These are phyloP conservation scores for Pseudogymnoascus sp. DNA, from an alignment of 2,329 filamentous ascomycete species.

Conservation along the genomic window DNA sequence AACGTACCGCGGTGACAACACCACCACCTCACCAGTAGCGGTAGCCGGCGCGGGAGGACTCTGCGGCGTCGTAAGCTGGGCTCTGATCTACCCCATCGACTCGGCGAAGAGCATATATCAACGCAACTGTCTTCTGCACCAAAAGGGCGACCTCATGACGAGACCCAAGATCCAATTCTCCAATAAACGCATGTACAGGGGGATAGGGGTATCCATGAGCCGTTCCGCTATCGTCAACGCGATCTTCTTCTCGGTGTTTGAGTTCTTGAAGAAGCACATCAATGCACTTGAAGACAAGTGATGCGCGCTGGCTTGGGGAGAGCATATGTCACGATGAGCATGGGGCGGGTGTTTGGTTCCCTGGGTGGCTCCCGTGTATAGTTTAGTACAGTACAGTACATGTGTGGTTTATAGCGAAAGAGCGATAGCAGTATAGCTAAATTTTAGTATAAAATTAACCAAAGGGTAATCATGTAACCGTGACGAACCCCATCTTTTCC, in stretches of 20 bases:
- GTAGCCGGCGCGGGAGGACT: constrained; percentile 73
- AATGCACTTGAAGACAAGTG: constrained; percentile 28
- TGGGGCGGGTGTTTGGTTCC: neutral
- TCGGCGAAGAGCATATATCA: constrained; percentile 83
- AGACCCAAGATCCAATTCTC: constrained; percentile 74
- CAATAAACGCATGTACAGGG: constrained; percentile 72
- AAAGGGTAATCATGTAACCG: neutral
- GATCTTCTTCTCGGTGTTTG: constrained; percentile 85
- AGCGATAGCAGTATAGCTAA: neutral
- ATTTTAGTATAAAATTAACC: neutral
- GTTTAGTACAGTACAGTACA: neutral
- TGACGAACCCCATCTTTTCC: neutral
- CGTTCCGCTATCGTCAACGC: constrained; percentile 79
- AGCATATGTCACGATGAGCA: constrained; percentile 6
- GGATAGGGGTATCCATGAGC: constrained; percentile 75
- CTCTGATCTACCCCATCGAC: constrained; percentile 60
- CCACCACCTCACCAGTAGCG: constrained; percentile 71
- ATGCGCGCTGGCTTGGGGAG: neutral
- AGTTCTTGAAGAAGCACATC: constrained; percentile 66
- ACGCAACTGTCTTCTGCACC: constrained; percentile 67
- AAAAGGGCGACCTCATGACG: constrained; percentile 56
- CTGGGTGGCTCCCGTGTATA: constrained; percentile 1
- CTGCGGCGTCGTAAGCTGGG: constrained; percentile 80
- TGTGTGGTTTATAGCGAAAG: neutral
- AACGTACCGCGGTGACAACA: constrained; percentile 63